Conservation (phyloP, 2,329 filamentous ascomycete genomes). For the Geoglossum cookeanum region DNA sequence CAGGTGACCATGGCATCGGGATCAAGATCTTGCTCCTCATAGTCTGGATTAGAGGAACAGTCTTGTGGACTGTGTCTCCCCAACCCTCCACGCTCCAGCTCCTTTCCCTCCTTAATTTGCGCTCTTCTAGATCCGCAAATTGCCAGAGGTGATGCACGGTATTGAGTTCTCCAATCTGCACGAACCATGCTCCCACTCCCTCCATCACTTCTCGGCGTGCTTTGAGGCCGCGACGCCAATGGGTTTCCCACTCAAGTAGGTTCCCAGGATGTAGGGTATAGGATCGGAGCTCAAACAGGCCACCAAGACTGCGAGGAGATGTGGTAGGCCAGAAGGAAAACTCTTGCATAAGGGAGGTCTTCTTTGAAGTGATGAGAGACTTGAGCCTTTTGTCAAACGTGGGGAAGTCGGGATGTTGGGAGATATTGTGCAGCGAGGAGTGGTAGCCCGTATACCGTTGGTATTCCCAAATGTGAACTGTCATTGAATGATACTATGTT, state of each 20-base stretch:
- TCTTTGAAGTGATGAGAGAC: conserved; percentile 65
- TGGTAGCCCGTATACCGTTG: conserved; percentile 95
- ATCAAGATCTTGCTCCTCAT: conserved; percentile 93
- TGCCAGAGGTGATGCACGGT: conserved; percentile 98
- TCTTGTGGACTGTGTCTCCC: conserved; percentile 96
- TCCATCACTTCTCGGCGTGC: conserved; percentile 95
- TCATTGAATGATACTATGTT: conserved; percentile 15
- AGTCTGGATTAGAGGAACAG: conserved; percentile 83
- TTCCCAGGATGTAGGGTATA: conserved; percentile 95
- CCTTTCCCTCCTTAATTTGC: conserved; percentile 74
- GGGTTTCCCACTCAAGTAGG: conserved; percentile 93
- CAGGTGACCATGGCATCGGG: conserved; percentile 91
- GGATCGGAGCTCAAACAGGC: conserved; percentile 86
- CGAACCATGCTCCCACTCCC: conserved; percentile 94
- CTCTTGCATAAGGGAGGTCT: conserved; percentile 91
- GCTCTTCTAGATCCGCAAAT: conserved; percentile 89
- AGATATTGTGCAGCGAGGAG: conserved; percentile 69
- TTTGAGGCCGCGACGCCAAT: conserved; percentile 84
- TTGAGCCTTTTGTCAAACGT: conserved; percentile 74
- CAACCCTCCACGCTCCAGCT: conserved; percentile 92
- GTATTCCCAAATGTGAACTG: conserved; percentile 99
- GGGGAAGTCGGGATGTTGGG: conserved; percentile 62
- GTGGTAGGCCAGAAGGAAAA: conserved; percentile 99
- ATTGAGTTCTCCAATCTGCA: conserved; percentile 93
- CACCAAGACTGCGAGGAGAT: conserved; percentile 71